Evolutionary conservation across 805 yeast genomes (phyloP).

Genomic region (Wickerhamiella siamensis): DNA sequence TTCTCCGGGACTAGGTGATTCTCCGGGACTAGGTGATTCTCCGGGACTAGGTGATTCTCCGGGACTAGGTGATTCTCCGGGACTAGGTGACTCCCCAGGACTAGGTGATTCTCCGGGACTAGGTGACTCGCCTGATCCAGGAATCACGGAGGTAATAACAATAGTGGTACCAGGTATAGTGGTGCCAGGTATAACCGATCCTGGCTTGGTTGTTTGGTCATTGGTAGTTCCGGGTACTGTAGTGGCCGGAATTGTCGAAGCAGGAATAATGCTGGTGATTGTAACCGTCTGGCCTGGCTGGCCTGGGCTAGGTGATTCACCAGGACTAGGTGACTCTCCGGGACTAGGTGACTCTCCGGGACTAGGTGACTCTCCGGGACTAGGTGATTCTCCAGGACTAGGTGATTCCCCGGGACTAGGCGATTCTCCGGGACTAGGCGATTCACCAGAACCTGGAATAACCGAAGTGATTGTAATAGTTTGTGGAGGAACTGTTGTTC

Average conservation of each 20-base stretch:
- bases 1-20: too few relatives aligned
- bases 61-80: too few relatives aligned
- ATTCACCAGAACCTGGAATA: constrained; percentile 4
- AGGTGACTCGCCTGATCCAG: too few relatives aligned
- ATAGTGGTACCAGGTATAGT: constrained; percentile 4
- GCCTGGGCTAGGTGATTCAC: too few relatives aligned
- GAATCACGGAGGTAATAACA: not conserved
- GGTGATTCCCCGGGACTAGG: not conserved
- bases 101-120: too few relatives aligned
- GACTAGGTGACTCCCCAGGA: too few relatives aligned
- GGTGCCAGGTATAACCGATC: constrained; percentile 8
- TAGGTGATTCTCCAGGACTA: not conserved
- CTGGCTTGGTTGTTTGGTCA: constrained; percentile 10
- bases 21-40: too few relatives aligned
- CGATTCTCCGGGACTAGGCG: constrained; percentile 1
- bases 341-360: not conserved
- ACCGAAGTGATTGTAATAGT: constrained; percentile 2
- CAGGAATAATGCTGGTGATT: not conserved
- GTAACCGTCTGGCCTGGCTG: constrained; percentile 1
- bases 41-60: too few relatives aligned
- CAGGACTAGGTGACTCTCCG: not conserved
- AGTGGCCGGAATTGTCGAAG: constrained; percentile 4
- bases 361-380: not conserved
- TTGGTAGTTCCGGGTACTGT: constrained; percentile 12
- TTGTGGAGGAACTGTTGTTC: constrained; percentile 1